A percentile compares a stretch with the other conserved stretches of the same genome.
These are phyloP conservation scores for Trichoderma sp. DNA, from an alignment of 2,329 filamentous ascomycete genomes.

Conservation along the genomic window DNA sequence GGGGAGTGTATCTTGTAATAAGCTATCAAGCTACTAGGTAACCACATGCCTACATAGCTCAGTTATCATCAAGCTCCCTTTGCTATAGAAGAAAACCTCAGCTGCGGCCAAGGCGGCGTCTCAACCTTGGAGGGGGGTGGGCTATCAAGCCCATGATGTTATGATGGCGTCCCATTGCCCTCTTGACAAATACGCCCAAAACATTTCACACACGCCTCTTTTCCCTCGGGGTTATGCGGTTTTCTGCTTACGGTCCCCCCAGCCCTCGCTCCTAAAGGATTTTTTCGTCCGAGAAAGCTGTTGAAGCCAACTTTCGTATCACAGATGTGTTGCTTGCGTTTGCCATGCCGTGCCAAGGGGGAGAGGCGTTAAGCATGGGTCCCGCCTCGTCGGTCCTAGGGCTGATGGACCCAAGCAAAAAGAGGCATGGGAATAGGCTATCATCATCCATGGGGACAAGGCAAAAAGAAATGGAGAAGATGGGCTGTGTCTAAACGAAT, in stretches of 20 bases:
- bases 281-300: too few species aligned
- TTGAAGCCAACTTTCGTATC: neutral
- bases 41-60: too few species aligned
- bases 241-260: neutral
- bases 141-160: neutral
- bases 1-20: neutral
- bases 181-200: neutral
- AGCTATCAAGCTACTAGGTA: neutral
- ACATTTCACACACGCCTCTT: neutral
- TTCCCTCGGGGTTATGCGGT: neutral
- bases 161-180: slow-evolving; percentile 6
- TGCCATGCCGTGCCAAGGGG: neutral
- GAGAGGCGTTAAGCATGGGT: neutral
- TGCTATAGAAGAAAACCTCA: too few species aligned
- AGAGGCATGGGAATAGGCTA: too few species aligned
- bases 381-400: neutral
- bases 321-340: too few species aligned
- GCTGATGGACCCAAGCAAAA: neutral
- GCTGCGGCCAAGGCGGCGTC: neutral
- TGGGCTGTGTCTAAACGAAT: neutral
- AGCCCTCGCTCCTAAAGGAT: neutral
- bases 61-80: too few species aligned
- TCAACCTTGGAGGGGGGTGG: neutral
- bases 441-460: too few species aligned
- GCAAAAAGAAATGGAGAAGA: neutral